Conservation (phyloP, 768 basidiomycete species). For the Mycena rebaudengoi region DNA sequence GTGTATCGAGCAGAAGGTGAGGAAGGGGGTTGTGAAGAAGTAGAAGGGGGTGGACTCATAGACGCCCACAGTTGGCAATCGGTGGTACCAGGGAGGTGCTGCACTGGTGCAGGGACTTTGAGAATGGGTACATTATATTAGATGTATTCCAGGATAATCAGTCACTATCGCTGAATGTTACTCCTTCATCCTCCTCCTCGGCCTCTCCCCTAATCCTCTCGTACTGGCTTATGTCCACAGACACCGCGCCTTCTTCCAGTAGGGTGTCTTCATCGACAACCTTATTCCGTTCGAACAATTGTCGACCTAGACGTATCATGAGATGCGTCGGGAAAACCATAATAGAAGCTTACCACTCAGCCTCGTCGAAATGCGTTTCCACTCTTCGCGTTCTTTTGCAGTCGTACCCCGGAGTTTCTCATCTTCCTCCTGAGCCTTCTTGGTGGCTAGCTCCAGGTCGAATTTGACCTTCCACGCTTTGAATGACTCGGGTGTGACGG, state of each 20-base stretch:
- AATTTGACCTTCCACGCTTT: conserved; percentile 84
- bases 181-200: conserved; percentile 70
- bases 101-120: conserved; percentile 71
- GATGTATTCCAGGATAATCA: conserved; percentile 42
- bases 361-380: conserved; percentile 61
- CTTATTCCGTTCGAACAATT: conserved; percentile 88
- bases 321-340: neutral
- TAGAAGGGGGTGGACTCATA: conserved; percentile 61
- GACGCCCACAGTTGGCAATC: too few species aligned
- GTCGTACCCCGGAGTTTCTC: conserved; percentile 54
- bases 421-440: conserved; percentile 73
- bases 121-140: conserved; percentile 29
- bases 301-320: conserved; percentile 69
- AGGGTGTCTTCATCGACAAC: conserved; percentile 83
- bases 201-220: conserved; percentile 69
- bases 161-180: conserved; percentile 91
- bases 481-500: conserved; percentile 86
- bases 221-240: conserved; percentile 91
- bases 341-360: conserved; percentile 64
- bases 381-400: conserved; percentile 36
- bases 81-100: conserved; percentile 61
- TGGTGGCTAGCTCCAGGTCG: conserved; percentile 66
- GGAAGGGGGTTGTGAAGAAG: conserved; percentile 63
- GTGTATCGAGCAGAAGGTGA: conserved; percentile 67
- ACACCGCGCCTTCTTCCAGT: conserved; percentile 85